These are phyloP conservation scores for Verticillium tricorpus DNA, from an alignment of 2,329 filamentous ascomycete genomes.

Conservation along the genomic window DNA sequence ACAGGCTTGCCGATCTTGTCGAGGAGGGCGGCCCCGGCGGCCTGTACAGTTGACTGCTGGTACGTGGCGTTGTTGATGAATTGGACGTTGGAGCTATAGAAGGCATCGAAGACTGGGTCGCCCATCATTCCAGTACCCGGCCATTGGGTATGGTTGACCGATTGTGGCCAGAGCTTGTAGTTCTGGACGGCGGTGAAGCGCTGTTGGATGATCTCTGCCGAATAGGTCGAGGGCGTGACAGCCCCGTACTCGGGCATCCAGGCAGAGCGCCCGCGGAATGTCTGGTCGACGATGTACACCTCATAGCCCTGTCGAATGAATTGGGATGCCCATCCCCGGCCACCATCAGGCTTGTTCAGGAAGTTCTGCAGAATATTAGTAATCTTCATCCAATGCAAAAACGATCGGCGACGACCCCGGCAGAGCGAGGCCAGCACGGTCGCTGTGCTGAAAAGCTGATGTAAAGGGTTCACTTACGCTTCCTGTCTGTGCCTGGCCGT, in stretches of 20 bases:
- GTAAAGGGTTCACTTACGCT: conserved; percentile 21
- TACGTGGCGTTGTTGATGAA: conserved; percentile 25
- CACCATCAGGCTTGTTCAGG: conserved; percentile 40
- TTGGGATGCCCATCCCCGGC: conserved; percentile 41
- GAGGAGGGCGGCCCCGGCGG: conserved; percentile 35
- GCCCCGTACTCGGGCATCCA: conserved; percentile 28
- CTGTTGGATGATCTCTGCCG: conserved; percentile 28
- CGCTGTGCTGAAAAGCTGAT: not conserved
- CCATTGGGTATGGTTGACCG: conserved; percentile 36
- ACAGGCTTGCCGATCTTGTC: conserved; percentile 35
- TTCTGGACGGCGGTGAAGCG: conserved; percentile 30
- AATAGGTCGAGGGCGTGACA: conserved; percentile 17
- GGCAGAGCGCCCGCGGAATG: conserved; percentile 38
- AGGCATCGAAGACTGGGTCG: conserved; percentile 34
- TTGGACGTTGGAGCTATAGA: conserved; percentile 34
- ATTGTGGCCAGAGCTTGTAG: conserved; percentile 33
- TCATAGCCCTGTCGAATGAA: conserved; percentile 42
- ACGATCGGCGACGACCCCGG: not conserved
- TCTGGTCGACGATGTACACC: conserved; percentile 42
- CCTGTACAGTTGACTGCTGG: conserved; percentile 31
- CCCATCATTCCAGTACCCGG: conserved; percentile 33
- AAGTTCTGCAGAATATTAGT: conserved; percentile 29
- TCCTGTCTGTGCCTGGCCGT: conserved; percentile 36
- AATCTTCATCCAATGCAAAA: not conserved
- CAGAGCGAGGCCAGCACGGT: not conserved